phyloP scores from a whole-genome alignment of 108 stramenopile species.

The Nitzschia palea region DNA sequence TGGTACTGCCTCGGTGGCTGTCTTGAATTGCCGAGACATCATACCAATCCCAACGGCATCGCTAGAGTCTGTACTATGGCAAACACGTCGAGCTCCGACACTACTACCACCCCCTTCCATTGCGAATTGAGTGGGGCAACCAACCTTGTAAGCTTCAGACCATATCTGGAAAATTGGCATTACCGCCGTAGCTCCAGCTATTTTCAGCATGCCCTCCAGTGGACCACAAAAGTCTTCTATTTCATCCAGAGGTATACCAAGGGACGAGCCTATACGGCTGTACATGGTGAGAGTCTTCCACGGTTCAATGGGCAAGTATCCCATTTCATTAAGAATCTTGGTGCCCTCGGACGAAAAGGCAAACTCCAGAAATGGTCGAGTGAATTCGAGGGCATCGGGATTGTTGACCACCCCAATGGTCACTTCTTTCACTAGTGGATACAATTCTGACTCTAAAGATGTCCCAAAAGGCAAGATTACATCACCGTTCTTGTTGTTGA shows the following conservation, averaged over 20 bases:
- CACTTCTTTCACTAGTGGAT: slow-evolving; percentile 5
- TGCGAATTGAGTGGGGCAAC: not conserved
- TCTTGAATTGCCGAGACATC: slow-evolving; percentile 23
- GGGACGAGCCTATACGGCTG: not conserved
- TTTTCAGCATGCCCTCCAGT: not conserved
- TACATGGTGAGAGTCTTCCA: slow-evolving; percentile 11
- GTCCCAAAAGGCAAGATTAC: slow-evolving; percentile 1
- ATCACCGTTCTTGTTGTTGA: not conserved
- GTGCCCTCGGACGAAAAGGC: not conserved
- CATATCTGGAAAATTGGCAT: slow-evolving; percentile 16
- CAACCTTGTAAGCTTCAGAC: slow-evolving; percentile 19
- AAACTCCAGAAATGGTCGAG: slow-evolving; percentile 11
- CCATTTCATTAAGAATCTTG: not conserved
- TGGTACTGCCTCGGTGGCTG: not conserved
- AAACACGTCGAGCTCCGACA: slow-evolving; percentile 24
- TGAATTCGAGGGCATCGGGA: not conserved
- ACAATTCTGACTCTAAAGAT: slow-evolving; percentile 8
- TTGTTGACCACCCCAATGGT: not conserved
- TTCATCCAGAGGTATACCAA: slow-evolving; percentile 4
- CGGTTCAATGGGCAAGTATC: not conserved
- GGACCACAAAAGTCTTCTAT: not conserved
- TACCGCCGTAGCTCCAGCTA: slow-evolving; percentile 21
- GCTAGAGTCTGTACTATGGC: slow-evolving; percentile 1
- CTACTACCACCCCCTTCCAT: slow-evolving; percentile 34
- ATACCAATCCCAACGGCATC: slow-evolving; percentile 21